These are phyloP conservation scores for Chenopodium formosanum DNA, from an alignment of 148 eudicot genomes.

Conservation along the genomic window DNA sequence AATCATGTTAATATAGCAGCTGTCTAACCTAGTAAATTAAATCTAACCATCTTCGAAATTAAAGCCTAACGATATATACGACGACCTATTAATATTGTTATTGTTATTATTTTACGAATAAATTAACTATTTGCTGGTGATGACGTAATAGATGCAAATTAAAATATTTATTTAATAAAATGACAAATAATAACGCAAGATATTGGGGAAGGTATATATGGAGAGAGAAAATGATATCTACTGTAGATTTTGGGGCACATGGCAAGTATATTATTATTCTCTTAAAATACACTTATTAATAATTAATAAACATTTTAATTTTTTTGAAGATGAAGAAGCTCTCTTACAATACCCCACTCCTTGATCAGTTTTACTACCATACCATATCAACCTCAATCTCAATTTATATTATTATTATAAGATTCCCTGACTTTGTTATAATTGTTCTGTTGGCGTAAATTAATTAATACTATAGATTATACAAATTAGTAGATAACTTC, in stretches of 20 bases:
- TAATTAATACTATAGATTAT: neutral
- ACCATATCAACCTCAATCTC: slow-evolving; percentile 37
- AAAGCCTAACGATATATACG: neutral
- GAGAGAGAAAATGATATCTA: slow-evolving; percentile 43
- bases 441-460: neutral
- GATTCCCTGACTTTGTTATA: slow-evolving; percentile 10
- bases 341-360: slow-evolving; percentile 1
- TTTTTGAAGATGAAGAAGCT: slow-evolving; percentile 7
- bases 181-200: neutral
- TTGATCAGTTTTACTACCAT: slow-evolving; percentile 16
- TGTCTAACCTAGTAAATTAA: neutral
- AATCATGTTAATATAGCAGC: slow-evolving; percentile 11
- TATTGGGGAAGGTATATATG: slow-evolving; percentile 21
- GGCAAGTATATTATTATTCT: slow-evolving; percentile 15
- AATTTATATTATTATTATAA: slow-evolving; percentile 13
- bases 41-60: neutral
- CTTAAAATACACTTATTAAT: neutral
- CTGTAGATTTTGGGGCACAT: slow-evolving; percentile 49
- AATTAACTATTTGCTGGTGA: neutral
- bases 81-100: too few species aligned
- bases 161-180: too few species aligned
- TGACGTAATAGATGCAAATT: neutral
- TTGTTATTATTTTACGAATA: too few species aligned
- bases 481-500: too few species aligned
- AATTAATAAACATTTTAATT: neutral